Evolutionary conservation across 495 filamentous ascomycete species (phyloP).

Genomic region (Hyaloscypha finlandica): DNA sequence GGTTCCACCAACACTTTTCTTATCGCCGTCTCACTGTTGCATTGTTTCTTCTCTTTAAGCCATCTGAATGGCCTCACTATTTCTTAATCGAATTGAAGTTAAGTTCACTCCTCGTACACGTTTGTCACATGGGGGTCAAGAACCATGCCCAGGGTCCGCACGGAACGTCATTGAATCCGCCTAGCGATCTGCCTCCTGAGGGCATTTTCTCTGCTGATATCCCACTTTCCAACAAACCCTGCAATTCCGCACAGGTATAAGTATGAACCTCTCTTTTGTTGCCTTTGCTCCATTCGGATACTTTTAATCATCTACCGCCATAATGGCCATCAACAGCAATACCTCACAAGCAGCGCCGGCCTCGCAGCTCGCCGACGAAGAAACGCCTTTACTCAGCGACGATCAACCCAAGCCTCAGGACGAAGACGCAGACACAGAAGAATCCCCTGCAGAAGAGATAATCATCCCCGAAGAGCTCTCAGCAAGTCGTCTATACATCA

Average conservation of each 20-base stretch:
- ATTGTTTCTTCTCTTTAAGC: neutral
- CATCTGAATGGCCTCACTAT: neutral
- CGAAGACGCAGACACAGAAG: conserved; percentile 14
- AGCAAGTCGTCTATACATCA: conserved; percentile 48
- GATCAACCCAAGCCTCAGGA: conserved; percentile 7
- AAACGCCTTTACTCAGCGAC: conserved; percentile 33
- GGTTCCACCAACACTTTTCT: neutral
- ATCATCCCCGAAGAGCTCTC: conserved; percentile 48
- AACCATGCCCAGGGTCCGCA: neutral
- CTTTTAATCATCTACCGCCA: neutral
- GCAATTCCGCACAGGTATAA: conserved; percentile 3
- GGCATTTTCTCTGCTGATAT: neutral
- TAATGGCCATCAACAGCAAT: conserved; percentile 15
- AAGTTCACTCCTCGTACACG: neutral
- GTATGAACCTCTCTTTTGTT: conserved; percentile 15
- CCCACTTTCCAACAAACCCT: conserved; percentile 18
- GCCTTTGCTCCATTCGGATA: conserved; percentile 5
- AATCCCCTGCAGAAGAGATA: conserved; percentile 18
- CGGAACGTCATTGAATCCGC: neutral
- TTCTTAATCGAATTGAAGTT: neutral
- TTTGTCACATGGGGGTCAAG: neutral
- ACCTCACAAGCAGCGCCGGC: neutral
- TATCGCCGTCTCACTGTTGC: neutral
- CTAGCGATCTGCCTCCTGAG: neutral
- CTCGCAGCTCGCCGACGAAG: conserved; percentile 18